phyloP scores from a whole-genome alignment of 495 filamentous ascomycete species.

The Chaetomium fimeti region DNA sequence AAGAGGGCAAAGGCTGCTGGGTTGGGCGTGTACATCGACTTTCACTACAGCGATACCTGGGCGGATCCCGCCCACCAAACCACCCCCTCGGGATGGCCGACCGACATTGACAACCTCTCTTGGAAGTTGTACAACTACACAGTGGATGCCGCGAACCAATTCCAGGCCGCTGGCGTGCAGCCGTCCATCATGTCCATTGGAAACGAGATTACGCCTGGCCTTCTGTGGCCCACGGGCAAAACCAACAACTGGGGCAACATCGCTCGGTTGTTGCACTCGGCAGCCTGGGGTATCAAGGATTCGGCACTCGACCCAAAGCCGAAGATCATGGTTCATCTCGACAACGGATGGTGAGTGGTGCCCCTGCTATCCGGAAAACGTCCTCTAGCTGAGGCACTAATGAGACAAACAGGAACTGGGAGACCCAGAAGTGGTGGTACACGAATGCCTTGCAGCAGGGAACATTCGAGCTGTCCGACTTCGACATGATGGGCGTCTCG shows the following conservation, averaged over 20 bases:
- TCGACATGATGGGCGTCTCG: conserved; percentile 67
- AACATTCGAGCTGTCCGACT: conserved; percentile 54
- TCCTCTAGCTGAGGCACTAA: neutral
- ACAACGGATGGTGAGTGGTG: conserved; percentile 57
- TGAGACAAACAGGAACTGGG: conserved; percentile 49
- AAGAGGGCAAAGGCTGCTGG: conserved; percentile 63
- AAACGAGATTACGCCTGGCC: conserved; percentile 64
- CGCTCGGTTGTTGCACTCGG: conserved; percentile 60
- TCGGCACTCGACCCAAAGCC: conserved; percentile 55
- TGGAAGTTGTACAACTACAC: conserved; percentile 69
- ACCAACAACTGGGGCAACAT: conserved; percentile 57
- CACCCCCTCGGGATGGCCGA: conserved; percentile 62
- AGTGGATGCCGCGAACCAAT: conserved; percentile 57
- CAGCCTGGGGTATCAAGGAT: conserved; percentile 60
- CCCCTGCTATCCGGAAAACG: neutral
- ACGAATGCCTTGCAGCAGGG: conserved; percentile 54
- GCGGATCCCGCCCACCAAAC: conserved; percentile 47
- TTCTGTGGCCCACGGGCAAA: conserved; percentile 62
- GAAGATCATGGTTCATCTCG: conserved; percentile 67
- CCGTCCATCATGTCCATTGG: conserved; percentile 65
- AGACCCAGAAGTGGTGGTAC: conserved; percentile 62
- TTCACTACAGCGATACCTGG: conserved; percentile 72
- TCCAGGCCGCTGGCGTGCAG: conserved; percentile 53
- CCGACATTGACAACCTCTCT: conserved; percentile 54
- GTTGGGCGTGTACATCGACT: conserved; percentile 63